Conservation (phyloP, 305 asterid genomes). For the Fraxinus baroniana region DNA sequence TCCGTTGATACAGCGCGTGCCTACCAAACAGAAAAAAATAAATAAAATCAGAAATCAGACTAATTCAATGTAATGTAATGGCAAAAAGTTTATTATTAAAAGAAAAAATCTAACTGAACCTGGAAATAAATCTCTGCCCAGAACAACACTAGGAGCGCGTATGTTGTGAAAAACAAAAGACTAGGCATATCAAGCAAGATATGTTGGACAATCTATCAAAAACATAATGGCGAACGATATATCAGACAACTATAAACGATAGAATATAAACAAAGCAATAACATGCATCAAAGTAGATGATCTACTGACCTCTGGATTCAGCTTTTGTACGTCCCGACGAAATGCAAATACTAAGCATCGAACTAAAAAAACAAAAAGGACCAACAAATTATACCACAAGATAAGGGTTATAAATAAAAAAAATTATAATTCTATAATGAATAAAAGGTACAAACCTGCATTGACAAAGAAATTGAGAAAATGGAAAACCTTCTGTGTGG, state of each 20-base stretch:
- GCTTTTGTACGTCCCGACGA: conserved; percentile 66
- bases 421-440: neutral
- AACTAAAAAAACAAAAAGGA: conserved; percentile 40
- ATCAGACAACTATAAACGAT: conserved; percentile 14
- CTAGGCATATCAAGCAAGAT: conserved; percentile 93
- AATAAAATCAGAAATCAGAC: conserved; percentile 15
- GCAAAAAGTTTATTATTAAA: neutral
- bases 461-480: conserved; percentile 93
- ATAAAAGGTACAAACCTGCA: conserved; percentile 53
- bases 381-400: neutral
- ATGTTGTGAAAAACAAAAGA: conserved; percentile 93
- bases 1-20: conserved; percentile 98
- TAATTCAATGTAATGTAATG: neutral
- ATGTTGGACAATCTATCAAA: conserved; percentile 75
- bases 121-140: conserved; percentile 98
- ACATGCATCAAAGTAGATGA: conserved; percentile 9
- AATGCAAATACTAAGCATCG: conserved; percentile 70
- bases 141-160: conserved; percentile 85
- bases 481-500: conserved; percentile 97
- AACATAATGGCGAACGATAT: neutral
- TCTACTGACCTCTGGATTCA: conserved; percentile 69
- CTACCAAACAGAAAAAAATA: conserved; percentile 36
- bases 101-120: conserved; percentile 40
- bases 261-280: neutral
- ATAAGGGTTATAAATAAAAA: neutral